Conservation (phyloP, 441 rosid species). For the Gossypium lobatum region DNA sequence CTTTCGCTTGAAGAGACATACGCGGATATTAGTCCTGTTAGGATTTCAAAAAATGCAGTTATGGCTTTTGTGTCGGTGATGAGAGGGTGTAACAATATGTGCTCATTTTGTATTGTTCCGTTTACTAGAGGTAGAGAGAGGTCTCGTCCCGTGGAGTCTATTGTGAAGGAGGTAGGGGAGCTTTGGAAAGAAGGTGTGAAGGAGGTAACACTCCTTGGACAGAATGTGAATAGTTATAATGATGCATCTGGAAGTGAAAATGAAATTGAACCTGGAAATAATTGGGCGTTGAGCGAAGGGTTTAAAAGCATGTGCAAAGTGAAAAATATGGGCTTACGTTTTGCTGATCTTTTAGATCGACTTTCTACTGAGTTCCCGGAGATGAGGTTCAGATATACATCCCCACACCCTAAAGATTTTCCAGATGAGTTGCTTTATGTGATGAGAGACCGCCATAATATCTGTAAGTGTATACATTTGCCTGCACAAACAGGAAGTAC, state of each 20-base stretch:
- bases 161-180: slow-evolving; percentile 77
- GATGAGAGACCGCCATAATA: slow-evolving; percentile 73
- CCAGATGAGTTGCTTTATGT: slow-evolving; percentile 71
- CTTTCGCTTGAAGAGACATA: slow-evolving; percentile 94
- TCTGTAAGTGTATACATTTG: slow-evolving; percentile 79
- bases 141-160: slow-evolving; percentile 84
- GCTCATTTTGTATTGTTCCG: slow-evolving; percentile 92
- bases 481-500: slow-evolving; percentile 93
- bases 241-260: slow-evolving; percentile 52
- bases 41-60: slow-evolving; percentile 57
- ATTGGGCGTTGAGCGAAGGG: slow-evolving; percentile 78
- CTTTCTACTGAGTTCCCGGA: slow-evolving; percentile 82
- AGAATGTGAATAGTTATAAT: slow-evolving; percentile 92
- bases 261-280: slow-evolving; percentile 54
- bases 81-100: slow-evolving; percentile 99
- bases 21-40: slow-evolving; percentile 74
- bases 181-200: slow-evolving; percentile 79
- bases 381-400: slow-evolving; percentile 91
- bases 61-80: slow-evolving; percentile 85
- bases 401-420: slow-evolving; percentile 94
- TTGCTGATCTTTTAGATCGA: slow-evolving; percentile 79
- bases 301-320: slow-evolving; percentile 80
- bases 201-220: slow-evolving; percentile 90
- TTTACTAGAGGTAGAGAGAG: slow-evolving; percentile 93
- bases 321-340: slow-evolving; percentile 66